Percentiles rank a stretch among this genome's conserved stretches.
phyloP scores from a whole-genome alignment of 1,139 yeast genomes.

The Hansenula lynferdii region DNA sequence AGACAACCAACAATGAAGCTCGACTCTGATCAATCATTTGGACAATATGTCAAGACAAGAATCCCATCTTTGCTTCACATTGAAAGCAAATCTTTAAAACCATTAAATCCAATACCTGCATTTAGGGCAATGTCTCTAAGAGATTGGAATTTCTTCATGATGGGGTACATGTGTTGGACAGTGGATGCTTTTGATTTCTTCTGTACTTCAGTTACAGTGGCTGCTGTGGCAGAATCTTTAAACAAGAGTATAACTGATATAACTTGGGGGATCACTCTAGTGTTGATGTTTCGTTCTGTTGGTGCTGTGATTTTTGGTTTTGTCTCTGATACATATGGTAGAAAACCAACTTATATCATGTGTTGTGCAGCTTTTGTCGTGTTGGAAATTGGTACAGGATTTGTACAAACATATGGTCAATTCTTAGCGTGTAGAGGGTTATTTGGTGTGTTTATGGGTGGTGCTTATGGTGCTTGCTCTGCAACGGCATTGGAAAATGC shows the following conservation, averaged over 20 bases:
- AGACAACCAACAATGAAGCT: too few relatives aligned
- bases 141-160: conserved; percentile 39
- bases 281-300: conserved; percentile 50
- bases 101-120: conserved; percentile 32
- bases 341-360: conserved; percentile 45
- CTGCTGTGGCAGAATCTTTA: conserved; percentile 38
- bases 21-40: not conserved
- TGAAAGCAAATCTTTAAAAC: conserved; percentile 15
- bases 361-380: conserved; percentile 37
- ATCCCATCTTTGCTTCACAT: conserved; percentile 20
- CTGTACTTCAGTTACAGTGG: conserved; percentile 40
- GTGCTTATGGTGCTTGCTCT: conserved; percentile 40
- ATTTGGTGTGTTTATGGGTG: conserved; percentile 46
- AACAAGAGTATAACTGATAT: conserved; percentile 35
- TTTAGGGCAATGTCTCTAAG: conserved; percentile 26
- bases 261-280: conserved; percentile 56
- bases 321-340: conserved; percentile 42
- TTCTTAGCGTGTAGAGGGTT: conserved; percentile 44
- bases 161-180: conserved; percentile 47
- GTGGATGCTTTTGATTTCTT: conserved; percentile 51
- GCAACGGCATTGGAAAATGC: conserved; percentile 41
- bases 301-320: conserved; percentile 55
- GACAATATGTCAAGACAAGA: conserved; percentile 22
- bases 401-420: conserved; percentile 40
- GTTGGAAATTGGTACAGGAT: conserved; percentile 49